These are phyloP conservation scores for Paramicrosporidium saccamoebae DNA, from an alignment of 371 early-diverging fungal species.

Conservation along the genomic window DNA sequence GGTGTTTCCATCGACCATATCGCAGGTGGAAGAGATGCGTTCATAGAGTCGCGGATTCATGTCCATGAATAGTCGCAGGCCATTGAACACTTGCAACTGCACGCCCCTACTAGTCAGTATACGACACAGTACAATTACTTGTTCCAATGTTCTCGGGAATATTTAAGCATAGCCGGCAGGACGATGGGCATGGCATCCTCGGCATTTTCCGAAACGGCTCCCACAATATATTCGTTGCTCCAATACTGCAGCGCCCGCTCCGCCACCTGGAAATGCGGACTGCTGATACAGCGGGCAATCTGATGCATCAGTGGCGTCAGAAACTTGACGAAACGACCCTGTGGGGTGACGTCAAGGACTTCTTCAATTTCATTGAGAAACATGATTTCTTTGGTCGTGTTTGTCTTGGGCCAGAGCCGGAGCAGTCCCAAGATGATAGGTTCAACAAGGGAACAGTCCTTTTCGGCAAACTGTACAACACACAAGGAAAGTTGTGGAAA, in stretches of 20 bases:
- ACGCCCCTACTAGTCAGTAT: conserved; percentile 8
- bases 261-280: conserved; percentile 84
- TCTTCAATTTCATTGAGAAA: conserved; percentile 83
- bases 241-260: conserved; percentile 80
- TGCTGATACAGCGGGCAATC: conserved; percentile 55
- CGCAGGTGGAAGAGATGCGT: no score
- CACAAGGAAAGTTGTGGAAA: conserved; percentile 88
- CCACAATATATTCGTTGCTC: conserved; percentile 85
- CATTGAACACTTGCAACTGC: conserved; percentile 68
- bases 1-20: no score
- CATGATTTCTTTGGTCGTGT: conserved; percentile 90
- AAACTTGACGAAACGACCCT: conserved; percentile 42
- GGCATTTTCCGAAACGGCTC: conserved; percentile 62
- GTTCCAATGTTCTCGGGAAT: conserved; percentile 84
- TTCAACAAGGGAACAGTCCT: conserved; percentile 60
- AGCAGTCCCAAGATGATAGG: conserved; percentile 49
- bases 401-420: conserved; percentile 87
- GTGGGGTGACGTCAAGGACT: conserved; percentile 68
- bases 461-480: conserved; percentile 85
- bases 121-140: conserved; percentile 11
- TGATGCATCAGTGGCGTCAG: conserved; percentile 61
- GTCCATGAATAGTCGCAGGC: conserved; percentile 64
- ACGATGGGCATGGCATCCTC: conserved; percentile 59
- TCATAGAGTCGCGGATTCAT: conserved; percentile 65
- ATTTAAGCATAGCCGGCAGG: conserved; percentile 52